These are phyloP conservation scores for Saccharomycopsis hybrid DNA, from an alignment of 1,139 yeast genomes.

Conservation along the genomic window DNA sequence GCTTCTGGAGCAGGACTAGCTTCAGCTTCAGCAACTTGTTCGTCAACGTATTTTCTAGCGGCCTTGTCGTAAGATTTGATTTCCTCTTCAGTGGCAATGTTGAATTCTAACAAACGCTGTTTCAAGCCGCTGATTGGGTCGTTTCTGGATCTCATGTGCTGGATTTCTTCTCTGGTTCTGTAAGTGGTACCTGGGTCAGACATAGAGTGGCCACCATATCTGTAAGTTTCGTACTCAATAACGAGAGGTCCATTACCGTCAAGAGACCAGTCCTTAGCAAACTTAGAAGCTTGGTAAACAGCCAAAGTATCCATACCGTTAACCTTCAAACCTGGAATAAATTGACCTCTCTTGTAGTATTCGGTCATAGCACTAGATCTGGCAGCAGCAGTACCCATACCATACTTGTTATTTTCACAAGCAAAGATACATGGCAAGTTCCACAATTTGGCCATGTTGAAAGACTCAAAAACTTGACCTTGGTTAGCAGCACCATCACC, in stretches of 20 bases:
- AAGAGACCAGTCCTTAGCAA: slow-evolving; percentile 93
- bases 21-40: slow-evolving; percentile 91
- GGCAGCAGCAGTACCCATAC: slow-evolving; percentile 98
- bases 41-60: slow-evolving; percentile 91
- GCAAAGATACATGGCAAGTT: slow-evolving; percentile 89
- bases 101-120: slow-evolving; percentile 73
- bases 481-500: slow-evolving; percentile 99
- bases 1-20: slow-evolving; percentile 94
- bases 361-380: slow-evolving; percentile 96
- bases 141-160: slow-evolving; percentile 97
- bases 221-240: slow-evolving; percentile 93
- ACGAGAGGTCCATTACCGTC: slow-evolving; percentile 95
- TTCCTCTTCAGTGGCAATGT: slow-evolving; percentile 89
- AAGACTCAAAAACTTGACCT: slow-evolving; percentile 97
- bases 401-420: slow-evolving; percentile 98
- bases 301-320: slow-evolving; percentile 98
- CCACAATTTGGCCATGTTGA: slow-evolving; percentile 99
- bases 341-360: slow-evolving; percentile 98
- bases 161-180: slow-evolving; percentile 99
- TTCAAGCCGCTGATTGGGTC: slow-evolving; percentile 97
- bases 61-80: slow-evolving; percentile 90
- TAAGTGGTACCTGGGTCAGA: slow-evolving; percentile 99
- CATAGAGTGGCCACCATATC: slow-evolving; percentile 99
- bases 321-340: slow-evolving; percentile 96
- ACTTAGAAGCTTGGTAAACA: slow-evolving; percentile 90